Conservation (phyloP, 2,329 filamentous ascomycete species). For the Westerdykella aurantiaca region DNA sequence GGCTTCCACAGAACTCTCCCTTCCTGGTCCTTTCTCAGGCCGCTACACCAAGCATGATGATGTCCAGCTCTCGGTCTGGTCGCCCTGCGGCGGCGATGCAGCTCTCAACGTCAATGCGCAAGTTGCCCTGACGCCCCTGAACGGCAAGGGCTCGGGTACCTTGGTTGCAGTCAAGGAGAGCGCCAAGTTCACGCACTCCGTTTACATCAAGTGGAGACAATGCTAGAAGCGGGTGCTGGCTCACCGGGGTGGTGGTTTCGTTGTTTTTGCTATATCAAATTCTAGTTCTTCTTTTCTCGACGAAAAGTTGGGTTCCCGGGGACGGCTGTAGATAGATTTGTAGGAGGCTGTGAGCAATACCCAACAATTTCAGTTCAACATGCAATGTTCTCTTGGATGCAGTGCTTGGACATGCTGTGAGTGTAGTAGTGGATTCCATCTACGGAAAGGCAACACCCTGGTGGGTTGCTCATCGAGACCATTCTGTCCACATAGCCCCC, state of each 20-base stretch:
- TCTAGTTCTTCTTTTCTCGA: not conserved
- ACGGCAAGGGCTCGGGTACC: slow-evolving; percentile 16
- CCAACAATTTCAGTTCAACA: not conserved
- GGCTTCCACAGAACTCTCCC: slow-evolving; percentile 10
- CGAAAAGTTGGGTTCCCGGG: not conserved
- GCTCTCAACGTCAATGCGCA: slow-evolving; percentile 30
- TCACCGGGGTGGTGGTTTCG: too few species aligned
- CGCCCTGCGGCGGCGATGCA: slow-evolving; percentile 22
- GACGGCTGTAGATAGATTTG: too few species aligned
- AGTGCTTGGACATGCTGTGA: too few species aligned
- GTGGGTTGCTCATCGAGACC: too few species aligned
- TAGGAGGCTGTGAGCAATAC: not conserved
- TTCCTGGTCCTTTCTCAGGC: slow-evolving; percentile 40
- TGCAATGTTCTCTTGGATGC: too few species aligned
- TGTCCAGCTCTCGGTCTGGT: slow-evolving; percentile 23
- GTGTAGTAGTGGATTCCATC: too few species aligned
- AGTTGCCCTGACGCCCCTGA: slow-evolving; percentile 24
- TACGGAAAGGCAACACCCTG: too few species aligned
- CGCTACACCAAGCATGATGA: slow-evolving; percentile 45
- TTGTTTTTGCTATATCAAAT: not conserved
- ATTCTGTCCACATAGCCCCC: too few species aligned
- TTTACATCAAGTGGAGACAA: slow-evolving; percentile 32
- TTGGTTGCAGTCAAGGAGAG: slow-evolving; percentile 23
- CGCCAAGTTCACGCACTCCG: slow-evolving; percentile 18
- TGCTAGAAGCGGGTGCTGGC: slow-evolving; percentile 17